Base-by-base conservation (phyloP, 1,284 basidiomycete genomes). In the Sporisorium exsertum region DNA sequence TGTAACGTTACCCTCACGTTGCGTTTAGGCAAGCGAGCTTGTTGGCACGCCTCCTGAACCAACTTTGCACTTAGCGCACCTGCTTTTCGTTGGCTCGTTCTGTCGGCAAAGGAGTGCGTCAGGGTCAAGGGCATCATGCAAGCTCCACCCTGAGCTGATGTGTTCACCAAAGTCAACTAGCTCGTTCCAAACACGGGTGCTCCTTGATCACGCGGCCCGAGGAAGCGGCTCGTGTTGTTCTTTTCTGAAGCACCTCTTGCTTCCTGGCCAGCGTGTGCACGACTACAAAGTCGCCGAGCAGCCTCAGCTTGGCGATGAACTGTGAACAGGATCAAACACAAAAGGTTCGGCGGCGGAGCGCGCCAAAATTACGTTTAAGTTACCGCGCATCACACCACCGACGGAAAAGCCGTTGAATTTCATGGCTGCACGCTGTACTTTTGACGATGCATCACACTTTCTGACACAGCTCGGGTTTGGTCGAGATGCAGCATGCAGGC, bases 401-500 rank as follows among this genome's bases (percentile, higher is more conserved):
- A 52, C 33, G 22, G 33, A 37, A n/a, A 50, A 20, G 49, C 49
- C 49, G 49, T 15, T 43, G n/a, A 10, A 43, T 18, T 40, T 40
- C 4, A 12, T 20, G 5, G 52, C 47, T 62, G 65, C 60, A 63
- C 50, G 65, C 52, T 33, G 37, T 59, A 42, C 54, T 62, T 42
- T 54, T 53, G 58, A 27, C 35, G 47, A 53, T 67, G 64, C 58
- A 60, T 42, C 26, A 40, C 63, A 47, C 51, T 60, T 59, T 45
- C 54, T 55, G n/a, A 42, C 55, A 56, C 54, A 46, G 45, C 54
- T 26, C 42, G 46, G 46, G 9, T 18, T 56, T 24, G 40, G 6
- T 42, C 13, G 5, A 22, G 7, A 32, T 53, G n/a, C 22, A 33
- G 56, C 46, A 49, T 32, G 49, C 58, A 42, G 8, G 24, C n/a